These are phyloP conservation scores for Aristolochia californica DNA, from an alignment of 164 flowering plant genomes.

Conservation along the genomic window DNA sequence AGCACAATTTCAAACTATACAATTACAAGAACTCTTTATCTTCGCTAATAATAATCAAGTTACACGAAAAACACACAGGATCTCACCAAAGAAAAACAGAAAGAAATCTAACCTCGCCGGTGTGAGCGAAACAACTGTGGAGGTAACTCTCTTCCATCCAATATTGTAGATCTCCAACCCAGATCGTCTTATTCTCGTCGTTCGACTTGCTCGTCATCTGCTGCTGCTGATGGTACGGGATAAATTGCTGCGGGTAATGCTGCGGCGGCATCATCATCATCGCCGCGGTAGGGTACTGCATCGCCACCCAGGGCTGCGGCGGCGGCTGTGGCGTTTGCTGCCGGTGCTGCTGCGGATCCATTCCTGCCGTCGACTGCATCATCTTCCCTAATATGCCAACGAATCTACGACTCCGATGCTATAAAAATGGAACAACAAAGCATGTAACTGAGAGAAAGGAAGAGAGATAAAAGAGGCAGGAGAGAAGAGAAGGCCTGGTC, in stretches of 20 bases:
- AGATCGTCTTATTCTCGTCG: slow-evolving; percentile 64
- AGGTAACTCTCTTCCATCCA: slow-evolving; percentile 96
- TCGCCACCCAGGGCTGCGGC: slow-evolving; percentile 44
- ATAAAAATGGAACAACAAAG: too few relatives aligned
- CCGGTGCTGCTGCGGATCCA: slow-evolving; percentile 22
- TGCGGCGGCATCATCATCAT: slow-evolving; percentile 66
- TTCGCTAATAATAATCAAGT: too few relatives aligned
- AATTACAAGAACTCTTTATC: too few relatives aligned
- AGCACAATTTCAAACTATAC: too few relatives aligned
- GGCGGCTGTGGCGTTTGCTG: slow-evolving; percentile 20
- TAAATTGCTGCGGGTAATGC: slow-evolving; percentile 43
- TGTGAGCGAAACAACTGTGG: slow-evolving; percentile 52
- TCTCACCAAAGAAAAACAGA: not conserved
- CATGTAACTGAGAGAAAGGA: too few relatives aligned
- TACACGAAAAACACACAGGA: not conserved
- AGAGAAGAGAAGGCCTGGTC: not conserved
- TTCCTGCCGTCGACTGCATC: slow-evolving; percentile 41
- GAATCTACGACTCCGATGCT: too few relatives aligned
- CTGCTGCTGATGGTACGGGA: slow-evolving; percentile 34
- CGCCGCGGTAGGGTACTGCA: slow-evolving; percentile 68
- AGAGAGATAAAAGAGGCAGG: too few relatives aligned
- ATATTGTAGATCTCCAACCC: slow-evolving; percentile 80
- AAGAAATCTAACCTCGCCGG: slow-evolving; percentile 52
- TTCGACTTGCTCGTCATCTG: slow-evolving; percentile 22
- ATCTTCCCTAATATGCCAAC: not conserved